Evolutionary conservation across 2,329 filamentous ascomycete species (phyloP).

Genomic region (Diaporthe citriasiana): DNA sequence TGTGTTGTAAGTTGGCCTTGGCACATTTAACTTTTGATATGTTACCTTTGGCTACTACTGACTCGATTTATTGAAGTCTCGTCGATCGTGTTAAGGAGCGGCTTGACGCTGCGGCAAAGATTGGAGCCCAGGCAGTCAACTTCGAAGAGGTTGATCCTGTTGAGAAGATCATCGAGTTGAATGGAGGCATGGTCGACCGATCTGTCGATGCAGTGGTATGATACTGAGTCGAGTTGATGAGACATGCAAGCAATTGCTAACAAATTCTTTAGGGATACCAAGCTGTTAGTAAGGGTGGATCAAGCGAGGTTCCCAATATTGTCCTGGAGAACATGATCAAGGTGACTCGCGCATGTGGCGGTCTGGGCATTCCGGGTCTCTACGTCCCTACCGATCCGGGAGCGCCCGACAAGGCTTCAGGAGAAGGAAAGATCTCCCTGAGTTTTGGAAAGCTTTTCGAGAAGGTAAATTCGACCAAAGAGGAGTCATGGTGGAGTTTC

Average conservation of each 20-base stretch:
- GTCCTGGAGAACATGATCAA: slow-evolving; percentile 75
- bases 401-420: slow-evolving; percentile 70
- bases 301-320: slow-evolving; percentile 72
- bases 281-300: slow-evolving; percentile 68
- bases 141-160: slow-evolving; percentile 72
- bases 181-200: slow-evolving; percentile 73
- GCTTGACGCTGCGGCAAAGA: slow-evolving; percentile 70
- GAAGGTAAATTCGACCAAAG: slow-evolving; percentile 60
- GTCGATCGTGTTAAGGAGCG: slow-evolving; percentile 74
- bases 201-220: slow-evolving; percentile 71
- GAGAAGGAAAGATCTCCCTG: slow-evolving; percentile 74
- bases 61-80: slow-evolving; percentile 50
- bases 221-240: neutral
- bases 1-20: slow-evolving; percentile 57
- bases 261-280: slow-evolving; percentile 65
- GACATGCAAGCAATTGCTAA: neutral
- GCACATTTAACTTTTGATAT: no score
- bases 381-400: slow-evolving; percentile 69
- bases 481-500: neutral
- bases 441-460: slow-evolving; percentile 79
- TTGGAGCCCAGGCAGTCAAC: slow-evolving; percentile 72
- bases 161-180: slow-evolving; percentile 70
- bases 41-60: no score
- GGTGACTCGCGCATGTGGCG: slow-evolving; percentile 72
- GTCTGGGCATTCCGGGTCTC: slow-evolving; percentile 72